Evolutionary conservation across 2,329 filamentous ascomycete species (phyloP), one percentile per base, ranked within the genome.

Genomic region (Lecanosticta acicola): DNA sequence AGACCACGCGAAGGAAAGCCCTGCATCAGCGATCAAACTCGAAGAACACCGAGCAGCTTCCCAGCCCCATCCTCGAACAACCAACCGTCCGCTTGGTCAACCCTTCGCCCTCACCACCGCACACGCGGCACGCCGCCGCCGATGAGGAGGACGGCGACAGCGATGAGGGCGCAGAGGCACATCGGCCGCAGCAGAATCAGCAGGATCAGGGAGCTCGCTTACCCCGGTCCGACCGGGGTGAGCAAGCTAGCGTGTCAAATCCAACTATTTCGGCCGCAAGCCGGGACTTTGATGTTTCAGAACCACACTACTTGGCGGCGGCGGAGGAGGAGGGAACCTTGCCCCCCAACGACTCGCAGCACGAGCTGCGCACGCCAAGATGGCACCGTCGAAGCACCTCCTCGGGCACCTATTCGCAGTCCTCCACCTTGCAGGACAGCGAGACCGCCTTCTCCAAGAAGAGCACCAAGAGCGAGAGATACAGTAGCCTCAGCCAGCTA

Each of bases 11-110:
- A 29, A 32, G 41, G 33, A 53, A 56, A 34, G 54, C 60, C 14
- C 45, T 61, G 29, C 57, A 57, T 35, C 56, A 62, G 29, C 54
- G 56, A 32, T 55, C 59, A 20, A 43, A 52, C 26, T 62, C 61
- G 32, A 47, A 51, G 35, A 53, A 53, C 47, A 56, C 58, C 43
- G 40, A 56, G 34, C 51, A 50, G 29, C 20, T 36, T 19, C 43
- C 46, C 29, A 32, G 51, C 37, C 41, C 39, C 21, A 43, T 24
- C 39, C 53, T 39, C 24, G 41, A 46, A 45, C 39, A 53, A 40
- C 54, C 60, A 16, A 66, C 64, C 1, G 60, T 66, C 17, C 61
- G 64, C 46, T 53, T 66, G 41, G 62, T 66, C 46, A 48, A 49
- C 29, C 47, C 55, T 2, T 59, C 61, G 11, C 56, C 53, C 11